Conservation (phyloP, 805 yeast species). For the Lipomyces japonicus region DNA sequence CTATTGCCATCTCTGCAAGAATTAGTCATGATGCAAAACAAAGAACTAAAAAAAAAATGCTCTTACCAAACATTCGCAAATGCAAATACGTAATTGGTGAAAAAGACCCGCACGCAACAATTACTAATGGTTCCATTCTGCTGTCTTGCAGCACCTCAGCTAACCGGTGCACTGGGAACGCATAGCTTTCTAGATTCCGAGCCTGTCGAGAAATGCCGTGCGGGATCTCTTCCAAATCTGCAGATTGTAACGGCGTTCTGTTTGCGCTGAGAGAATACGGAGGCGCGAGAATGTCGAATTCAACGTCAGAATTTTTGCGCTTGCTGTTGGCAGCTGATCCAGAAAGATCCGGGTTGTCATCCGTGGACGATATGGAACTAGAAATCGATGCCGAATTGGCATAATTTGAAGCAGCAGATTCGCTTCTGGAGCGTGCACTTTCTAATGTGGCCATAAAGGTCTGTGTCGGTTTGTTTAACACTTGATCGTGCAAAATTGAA, state of each 20-base stretch:
- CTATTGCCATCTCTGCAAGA: constrained; percentile 76
- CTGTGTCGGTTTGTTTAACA: no score
- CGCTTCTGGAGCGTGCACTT: constrained; percentile 1
- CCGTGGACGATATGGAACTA: constrained; percentile 1
- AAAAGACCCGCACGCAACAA: constrained; percentile 97
- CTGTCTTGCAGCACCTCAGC: constrained; percentile 27
- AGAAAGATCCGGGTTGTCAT: no score
- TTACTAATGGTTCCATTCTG: constrained; percentile 79
- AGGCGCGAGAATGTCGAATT: constrained; percentile 11
- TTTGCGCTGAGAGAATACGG: constrained; percentile 27
- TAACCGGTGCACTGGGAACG: constrained; percentile 72
- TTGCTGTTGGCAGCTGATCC: constrained; percentile 9
- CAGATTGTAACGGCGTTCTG: constrained; percentile 52
- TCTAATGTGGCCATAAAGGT: not conserved
- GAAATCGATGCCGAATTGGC: not conserved
- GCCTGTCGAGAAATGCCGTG: constrained; percentile 91
- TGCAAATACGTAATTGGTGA: constrained; percentile 94
- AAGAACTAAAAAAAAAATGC: not conserved
- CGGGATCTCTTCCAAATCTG: constrained; percentile 95
- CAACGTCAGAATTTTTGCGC: constrained; percentile 13
- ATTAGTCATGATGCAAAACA: not conserved
- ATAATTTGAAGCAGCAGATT: not conserved
- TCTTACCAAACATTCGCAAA: constrained; percentile 77
- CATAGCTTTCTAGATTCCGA: constrained; percentile 58
- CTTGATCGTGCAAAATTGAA: no score